Evolutionary conservation across 2,329 filamentous ascomycete genomes (phyloP).

Genomic region (Pseudogymnoascus sp.): DNA sequence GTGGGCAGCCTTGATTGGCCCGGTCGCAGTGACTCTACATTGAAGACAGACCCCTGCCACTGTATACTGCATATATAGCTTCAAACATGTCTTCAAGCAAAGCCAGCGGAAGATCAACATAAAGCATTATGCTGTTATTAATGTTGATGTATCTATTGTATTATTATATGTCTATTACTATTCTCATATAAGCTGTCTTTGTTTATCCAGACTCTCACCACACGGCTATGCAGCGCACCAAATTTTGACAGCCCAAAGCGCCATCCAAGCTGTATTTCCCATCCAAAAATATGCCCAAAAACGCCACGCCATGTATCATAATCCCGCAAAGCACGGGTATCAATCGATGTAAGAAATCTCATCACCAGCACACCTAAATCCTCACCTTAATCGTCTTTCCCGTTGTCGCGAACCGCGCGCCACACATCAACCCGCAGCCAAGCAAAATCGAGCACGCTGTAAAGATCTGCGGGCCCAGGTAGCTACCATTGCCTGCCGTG

Average conservation of each 20-base stretch:
- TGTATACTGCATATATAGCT: neutral
- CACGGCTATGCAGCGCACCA: neutral
- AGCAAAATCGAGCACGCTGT: conserved; percentile 38
- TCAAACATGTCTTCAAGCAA: neutral
- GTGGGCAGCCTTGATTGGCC: neutral
- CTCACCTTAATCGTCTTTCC: conserved; percentile 24
- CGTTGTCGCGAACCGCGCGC: conserved; percentile 33
- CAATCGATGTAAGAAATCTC: neutral
- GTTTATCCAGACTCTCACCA: neutral
- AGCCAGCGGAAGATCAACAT: neutral
- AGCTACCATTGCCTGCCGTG: conserved; percentile 36
- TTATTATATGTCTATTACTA: conserved; percentile 1
- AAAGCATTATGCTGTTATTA: neutral
- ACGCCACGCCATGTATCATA: neutral
- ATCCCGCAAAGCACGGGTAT: neutral
- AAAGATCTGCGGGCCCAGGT: conserved; percentile 45
- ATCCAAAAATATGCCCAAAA: neutral
- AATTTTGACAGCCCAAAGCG: neutral
- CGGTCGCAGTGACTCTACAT: neutral
- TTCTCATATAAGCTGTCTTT: neutral
- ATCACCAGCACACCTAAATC: conserved; percentile 16
- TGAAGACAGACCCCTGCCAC: neutral
- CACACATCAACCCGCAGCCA: conserved; percentile 36
- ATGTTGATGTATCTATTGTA: neutral
- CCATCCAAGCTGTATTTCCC: neutral